Percentiles rank a stretch among this genome's conserved stretches.
Conservation (phyloP, 163 green algal species). For the Scenedesmus sp. region DNA sequence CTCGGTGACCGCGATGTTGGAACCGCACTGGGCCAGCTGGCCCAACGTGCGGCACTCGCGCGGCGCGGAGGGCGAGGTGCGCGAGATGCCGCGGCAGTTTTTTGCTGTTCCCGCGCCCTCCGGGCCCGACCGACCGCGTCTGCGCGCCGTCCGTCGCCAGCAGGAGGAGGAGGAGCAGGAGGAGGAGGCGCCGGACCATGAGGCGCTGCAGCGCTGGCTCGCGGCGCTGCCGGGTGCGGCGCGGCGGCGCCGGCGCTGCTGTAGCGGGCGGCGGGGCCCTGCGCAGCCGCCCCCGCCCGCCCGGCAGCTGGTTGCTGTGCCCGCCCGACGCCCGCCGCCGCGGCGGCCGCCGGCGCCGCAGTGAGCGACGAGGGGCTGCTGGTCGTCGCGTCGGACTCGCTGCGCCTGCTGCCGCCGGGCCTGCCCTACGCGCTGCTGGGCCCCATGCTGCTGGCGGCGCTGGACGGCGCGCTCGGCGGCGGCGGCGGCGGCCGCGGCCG, state of each 20-base stretch:
- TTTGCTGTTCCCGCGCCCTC: too few relatives aligned
- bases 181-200: background rate
- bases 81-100: too few relatives aligned
- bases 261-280: too few relatives aligned
- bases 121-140: too few relatives aligned
- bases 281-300: too few relatives aligned
- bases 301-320: too few relatives aligned
- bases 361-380: slow-evolving; percentile 1
- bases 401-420: slow-evolving; percentile 19
- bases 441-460: background rate
- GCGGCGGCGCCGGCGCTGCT: background rate
- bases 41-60: slow-evolving; percentile 1
- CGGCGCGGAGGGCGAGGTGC: background rate
- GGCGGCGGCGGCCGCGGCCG: background rate
- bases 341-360: background rate
- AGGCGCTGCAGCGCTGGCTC: slow-evolving; percentile 23
- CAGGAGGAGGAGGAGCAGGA: background rate
- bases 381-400: slow-evolving; percentile 9
- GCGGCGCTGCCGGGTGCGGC: background rate
- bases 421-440: slow-evolving; percentile 28
- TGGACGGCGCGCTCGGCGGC: slow-evolving; percentile 10
- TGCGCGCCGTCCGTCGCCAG: too few relatives aligned
- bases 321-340: too few relatives aligned
- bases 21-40: slow-evolving; percentile 11
- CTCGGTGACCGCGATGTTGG: background rate